A percentile compares a stretch with the other conserved stretches of the same genome.
Evolutionary conservation across 176 grass and related monocot genomes (phyloP).

Genomic region (Cenchrus fungigraminus): DNA sequence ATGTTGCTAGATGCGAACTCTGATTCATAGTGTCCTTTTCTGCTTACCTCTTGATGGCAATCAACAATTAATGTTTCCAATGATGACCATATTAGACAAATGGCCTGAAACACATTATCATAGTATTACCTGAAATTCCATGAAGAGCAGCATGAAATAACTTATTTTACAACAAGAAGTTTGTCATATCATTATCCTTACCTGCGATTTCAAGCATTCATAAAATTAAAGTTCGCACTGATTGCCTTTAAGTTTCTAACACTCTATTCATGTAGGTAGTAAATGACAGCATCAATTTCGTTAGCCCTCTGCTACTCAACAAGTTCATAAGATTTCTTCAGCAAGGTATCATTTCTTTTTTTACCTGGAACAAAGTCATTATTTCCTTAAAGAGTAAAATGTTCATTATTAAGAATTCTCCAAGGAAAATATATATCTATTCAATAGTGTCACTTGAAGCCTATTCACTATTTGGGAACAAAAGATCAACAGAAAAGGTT

Average conservation of each 20-base stretch:
- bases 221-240: not conserved
- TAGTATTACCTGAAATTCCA: constrained; percentile 3
- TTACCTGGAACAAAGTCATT: constrained; percentile 47
- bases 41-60: not conserved
- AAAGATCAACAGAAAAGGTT: constrained; percentile 7
- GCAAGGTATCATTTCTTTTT: constrained; percentile 49
- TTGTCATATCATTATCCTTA: not conserved
- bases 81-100: not conserved
- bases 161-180: not conserved
- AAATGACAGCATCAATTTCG: constrained; percentile 89
- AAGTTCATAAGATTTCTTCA: constrained; percentile 87
- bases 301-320: constrained; percentile 81
- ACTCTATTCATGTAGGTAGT: constrained; percentile 56
- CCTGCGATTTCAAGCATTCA: constrained; percentile 2
- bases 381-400: not conserved
- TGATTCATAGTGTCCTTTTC: constrained; percentile 34
- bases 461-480: not conserved
- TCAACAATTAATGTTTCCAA: not conserved
- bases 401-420: not conserved
- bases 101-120: not conserved
- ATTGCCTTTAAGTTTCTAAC: constrained; percentile 24
- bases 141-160: not conserved
- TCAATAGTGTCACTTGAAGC: constrained; percentile 2
- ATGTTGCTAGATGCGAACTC: constrained; percentile 22
- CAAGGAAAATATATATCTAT: not conserved